Evolutionary conservation across 2,329 filamentous ascomycete species (phyloP).

Genomic region (Xylariomycetidae sp.): DNA sequence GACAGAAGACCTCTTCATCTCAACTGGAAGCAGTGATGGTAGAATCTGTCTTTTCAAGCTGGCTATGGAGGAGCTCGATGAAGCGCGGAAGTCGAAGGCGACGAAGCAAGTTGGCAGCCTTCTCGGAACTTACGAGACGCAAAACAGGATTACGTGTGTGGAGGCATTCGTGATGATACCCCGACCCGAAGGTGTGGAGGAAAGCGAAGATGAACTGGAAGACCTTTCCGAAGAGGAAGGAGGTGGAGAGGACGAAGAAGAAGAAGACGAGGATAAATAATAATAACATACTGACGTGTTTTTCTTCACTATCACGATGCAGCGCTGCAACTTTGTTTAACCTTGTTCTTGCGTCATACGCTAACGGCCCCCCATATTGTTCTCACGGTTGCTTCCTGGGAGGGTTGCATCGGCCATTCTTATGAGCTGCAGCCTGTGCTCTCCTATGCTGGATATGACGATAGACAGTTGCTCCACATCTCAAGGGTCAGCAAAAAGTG

Average conservation of each 20-base stretch:
- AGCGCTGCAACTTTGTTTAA: constrained; percentile 2
- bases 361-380: no score
- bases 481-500: no score
- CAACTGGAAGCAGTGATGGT: constrained; percentile 80
- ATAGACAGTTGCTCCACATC: no score
- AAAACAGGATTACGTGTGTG: constrained; percentile 84
- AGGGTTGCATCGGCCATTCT: no score
- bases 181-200: constrained; percentile 53
- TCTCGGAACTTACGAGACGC: constrained; percentile 74
- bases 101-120: constrained; percentile 51
- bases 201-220: constrained; percentile 39
- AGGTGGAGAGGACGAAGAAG: constrained; percentile 11
- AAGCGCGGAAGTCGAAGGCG: constrained; percentile 16
- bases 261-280: constrained; percentile 12
- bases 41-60: constrained; percentile 73
- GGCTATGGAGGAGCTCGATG: constrained; percentile 32
- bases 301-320: no score
- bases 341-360: no score
- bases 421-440: no score
- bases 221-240: constrained; percentile 18
- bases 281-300: no score
- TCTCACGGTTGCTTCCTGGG: no score
- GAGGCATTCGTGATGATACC: constrained; percentile 80
- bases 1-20: constrained; percentile 44
- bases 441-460: no score